These are phyloP conservation scores for Stemphylium vesicarium DNA, from an alignment of 2,329 filamentous ascomycete species.

Conservation along the genomic window DNA sequence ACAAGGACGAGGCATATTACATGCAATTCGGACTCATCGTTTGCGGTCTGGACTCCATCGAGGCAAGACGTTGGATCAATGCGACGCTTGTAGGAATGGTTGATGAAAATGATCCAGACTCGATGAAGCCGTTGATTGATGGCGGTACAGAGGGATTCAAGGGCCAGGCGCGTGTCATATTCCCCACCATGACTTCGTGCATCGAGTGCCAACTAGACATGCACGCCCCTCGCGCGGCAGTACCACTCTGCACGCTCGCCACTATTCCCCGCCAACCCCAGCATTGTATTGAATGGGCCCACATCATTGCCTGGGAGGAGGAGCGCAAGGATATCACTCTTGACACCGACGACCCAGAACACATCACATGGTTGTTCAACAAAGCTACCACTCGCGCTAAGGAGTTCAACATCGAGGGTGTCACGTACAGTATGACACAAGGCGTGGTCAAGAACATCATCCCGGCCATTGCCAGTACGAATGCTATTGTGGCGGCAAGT, in stretches of 20 bases:
- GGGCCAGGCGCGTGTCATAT: conserved; percentile 89
- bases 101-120: conserved; percentile 80
- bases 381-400: conserved; percentile 80
- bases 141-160: conserved; percentile 99
- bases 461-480: conserved; percentile 95
- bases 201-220: conserved; percentile 99
- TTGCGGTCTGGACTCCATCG: conserved; percentile 94
- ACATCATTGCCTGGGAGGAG: conserved; percentile 94
- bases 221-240: conserved; percentile 95
- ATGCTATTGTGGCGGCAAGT: conserved; percentile 92
- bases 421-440: conserved; percentile 95
- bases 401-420: conserved; percentile 88
- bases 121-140: conserved; percentile 91
- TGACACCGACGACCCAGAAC: conserved; percentile 94
- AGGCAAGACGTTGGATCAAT: conserved; percentile 98
- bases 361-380: conserved; percentile 95
- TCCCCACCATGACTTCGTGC: conserved; percentile 91
- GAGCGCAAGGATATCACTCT: conserved; percentile 74
- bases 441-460: conserved; percentile 99
- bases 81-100: conserved; percentile 90
- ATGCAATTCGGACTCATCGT: conserved; percentile 95
- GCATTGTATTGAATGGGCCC: conserved; percentile 98
- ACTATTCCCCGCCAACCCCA: conserved; percentile 96
- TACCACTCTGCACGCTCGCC: conserved; percentile 94
- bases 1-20: conserved; percentile 95